These are phyloP conservation scores for Geotrichum carabidarum DNA, from an alignment of 1,139 yeast species.

Conservation along the genomic window DNA sequence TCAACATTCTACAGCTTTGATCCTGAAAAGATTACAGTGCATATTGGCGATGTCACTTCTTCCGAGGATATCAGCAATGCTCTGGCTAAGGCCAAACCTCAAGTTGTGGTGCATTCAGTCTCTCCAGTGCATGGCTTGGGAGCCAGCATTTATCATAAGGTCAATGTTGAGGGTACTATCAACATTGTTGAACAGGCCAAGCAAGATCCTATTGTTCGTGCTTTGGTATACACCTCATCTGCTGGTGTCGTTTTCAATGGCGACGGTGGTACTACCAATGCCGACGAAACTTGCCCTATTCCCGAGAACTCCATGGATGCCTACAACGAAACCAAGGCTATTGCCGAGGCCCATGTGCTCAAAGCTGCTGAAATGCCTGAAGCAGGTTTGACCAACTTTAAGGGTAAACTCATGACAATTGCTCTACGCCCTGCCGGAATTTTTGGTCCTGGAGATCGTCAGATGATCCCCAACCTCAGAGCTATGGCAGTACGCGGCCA, in stretches of 20 bases:
- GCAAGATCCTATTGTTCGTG: conserved; percentile 44
- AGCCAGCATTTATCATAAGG: conserved; percentile 76
- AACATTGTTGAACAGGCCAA: conserved; percentile 66
- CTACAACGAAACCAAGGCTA: conserved; percentile 90
- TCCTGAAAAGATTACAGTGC: conserved; percentile 50
- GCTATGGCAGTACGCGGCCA: conserved; percentile 80
- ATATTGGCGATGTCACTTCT: conserved; percentile 81
- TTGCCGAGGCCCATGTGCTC: conserved; percentile 79
- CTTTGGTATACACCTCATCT: conserved; percentile 89
- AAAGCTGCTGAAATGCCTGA: conserved; percentile 43
- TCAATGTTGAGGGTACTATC: conserved; percentile 84
- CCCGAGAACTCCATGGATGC: conserved; percentile 94
- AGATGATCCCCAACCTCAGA: conserved; percentile 87
- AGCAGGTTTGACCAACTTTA: conserved; percentile 34
- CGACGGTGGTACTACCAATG: conserved; percentile 70
- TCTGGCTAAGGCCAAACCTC: conserved; percentile 54
- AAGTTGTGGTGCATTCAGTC: conserved; percentile 89
- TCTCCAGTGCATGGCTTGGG: conserved; percentile 90
- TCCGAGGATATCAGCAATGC: conserved; percentile 63
- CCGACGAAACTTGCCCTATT: conserved; percentile 90
- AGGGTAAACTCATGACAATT: conserved; percentile 60
- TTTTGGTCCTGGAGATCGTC: conserved; percentile 98
- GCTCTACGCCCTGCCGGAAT: conserved; percentile 96
- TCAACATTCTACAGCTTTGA: conserved; percentile 73
- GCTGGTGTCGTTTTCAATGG: conserved; percentile 98